phyloP scores from a whole-genome alignment of 768 basidiomycete genomes.

The Pulveroboletus ravenelii region DNA sequence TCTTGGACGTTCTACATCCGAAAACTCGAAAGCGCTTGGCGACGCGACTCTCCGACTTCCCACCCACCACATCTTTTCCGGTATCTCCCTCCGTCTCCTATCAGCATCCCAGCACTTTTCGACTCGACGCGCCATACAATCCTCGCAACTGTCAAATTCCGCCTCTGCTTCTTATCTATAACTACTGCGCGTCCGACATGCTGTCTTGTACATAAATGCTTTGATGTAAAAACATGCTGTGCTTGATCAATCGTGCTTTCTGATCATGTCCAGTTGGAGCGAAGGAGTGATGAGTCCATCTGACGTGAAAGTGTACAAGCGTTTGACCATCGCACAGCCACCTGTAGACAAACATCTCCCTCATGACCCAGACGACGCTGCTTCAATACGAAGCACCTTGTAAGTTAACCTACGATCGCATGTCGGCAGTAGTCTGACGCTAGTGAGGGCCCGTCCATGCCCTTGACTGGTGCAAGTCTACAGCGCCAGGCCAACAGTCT shows the following conservation, averaged over 20 bases:
- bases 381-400: constrained; percentile 85
- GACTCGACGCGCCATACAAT: constrained; percentile 21
- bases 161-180: constrained; percentile 15
- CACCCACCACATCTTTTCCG: constrained; percentile 7
- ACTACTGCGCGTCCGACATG: constrained; percentile 20
- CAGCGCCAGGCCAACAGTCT: constrained; percentile 66
- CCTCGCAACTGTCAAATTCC: constrained; percentile 15
- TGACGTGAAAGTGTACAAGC: not conserved
- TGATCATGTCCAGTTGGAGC: not conserved
- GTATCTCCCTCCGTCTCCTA: constrained; percentile 6
- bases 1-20: constrained; percentile 18
- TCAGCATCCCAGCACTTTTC: constrained; percentile 16
- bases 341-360: constrained; percentile 10
- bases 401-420: constrained; percentile 38
- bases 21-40: constrained; percentile 24
- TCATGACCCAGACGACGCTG: constrained; percentile 66
- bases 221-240: constrained; percentile 23
- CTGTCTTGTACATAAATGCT: constrained; percentile 29
- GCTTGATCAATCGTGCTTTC: constrained; percentile 12
- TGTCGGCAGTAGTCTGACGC: constrained; percentile 15
- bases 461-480: constrained; percentile 84
- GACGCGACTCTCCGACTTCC: constrained; percentile 20
- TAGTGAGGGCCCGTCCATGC: constrained; percentile 76
- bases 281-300: not conserved
- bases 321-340: constrained; percentile 19